Evolutionary conservation across 2,329 filamentous ascomycete genomes (phyloP).

Genomic region (Colletotrichum sp.): DNA sequence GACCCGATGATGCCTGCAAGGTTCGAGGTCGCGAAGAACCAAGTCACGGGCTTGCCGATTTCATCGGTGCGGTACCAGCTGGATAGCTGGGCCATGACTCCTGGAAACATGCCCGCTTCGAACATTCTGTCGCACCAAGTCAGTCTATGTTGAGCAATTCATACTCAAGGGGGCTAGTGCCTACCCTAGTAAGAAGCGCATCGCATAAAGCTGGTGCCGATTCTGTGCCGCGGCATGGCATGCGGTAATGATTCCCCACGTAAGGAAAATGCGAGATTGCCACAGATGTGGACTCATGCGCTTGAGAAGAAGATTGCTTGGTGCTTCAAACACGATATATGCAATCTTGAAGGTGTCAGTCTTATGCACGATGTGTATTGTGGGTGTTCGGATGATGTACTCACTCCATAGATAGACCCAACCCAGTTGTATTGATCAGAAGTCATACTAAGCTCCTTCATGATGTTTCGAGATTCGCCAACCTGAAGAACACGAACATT

Average conservation of each 20-base stretch:
- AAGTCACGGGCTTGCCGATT: conserved; percentile 44
- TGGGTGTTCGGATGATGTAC: background rate
- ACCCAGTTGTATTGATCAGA: conserved; percentile 13
- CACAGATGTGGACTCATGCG: conserved; percentile 36
- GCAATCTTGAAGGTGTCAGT: conserved; percentile 30
- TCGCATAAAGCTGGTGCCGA: conserved; percentile 38
- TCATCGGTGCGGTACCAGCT: conserved; percentile 52
- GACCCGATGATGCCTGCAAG: conserved; percentile 38
- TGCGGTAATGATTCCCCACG: conserved; percentile 41
- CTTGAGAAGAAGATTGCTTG: conserved; percentile 42
- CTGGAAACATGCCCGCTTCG: conserved; percentile 47
- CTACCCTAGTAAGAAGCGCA: conserved; percentile 43
- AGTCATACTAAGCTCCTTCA: conserved; percentile 22
- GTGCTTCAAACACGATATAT: conserved; percentile 45
- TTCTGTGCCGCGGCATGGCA: conserved; percentile 43
- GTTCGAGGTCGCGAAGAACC: conserved; percentile 41
- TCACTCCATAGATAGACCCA: conserved; percentile 1
- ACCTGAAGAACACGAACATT: conserved; percentile 47
- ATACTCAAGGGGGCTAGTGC: background rate
- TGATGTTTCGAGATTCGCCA: conserved; percentile 36
- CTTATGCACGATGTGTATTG: too few species aligned
- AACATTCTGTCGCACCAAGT: conserved; percentile 25
- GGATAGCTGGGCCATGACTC: conserved; percentile 44
- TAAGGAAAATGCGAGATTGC: conserved; percentile 40
- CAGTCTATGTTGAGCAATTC: background rate